These are phyloP conservation scores for Miamiensis avidus DNA, from an alignment of 169 alveolate genomes.

Conservation along the genomic window DNA sequence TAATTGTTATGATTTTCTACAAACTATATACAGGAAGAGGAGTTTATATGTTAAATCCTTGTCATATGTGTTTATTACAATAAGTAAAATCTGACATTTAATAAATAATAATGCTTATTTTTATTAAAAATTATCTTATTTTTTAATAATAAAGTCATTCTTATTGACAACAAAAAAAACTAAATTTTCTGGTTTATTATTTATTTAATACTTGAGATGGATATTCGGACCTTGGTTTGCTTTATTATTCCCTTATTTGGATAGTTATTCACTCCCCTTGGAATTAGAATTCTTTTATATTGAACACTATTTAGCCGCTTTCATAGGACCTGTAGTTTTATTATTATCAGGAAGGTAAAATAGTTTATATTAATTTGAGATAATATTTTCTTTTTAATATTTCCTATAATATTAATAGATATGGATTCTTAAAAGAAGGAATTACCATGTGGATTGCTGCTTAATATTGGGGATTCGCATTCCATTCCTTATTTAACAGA, in stretches of 20 bases:
- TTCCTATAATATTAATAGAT: conserved; percentile 6
- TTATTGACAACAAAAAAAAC: conserved; percentile 32
- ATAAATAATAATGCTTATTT: no score
- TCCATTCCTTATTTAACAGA: conserved; percentile 33
- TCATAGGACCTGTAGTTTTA: conserved; percentile 33
- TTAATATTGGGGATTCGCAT: conserved; percentile 33
- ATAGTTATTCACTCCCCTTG: conserved; percentile 24
- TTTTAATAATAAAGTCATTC: conserved; percentile 23
- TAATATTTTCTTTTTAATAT: background rate
- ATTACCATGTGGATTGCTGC: conserved; percentile 2
- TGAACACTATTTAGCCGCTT: conserved; percentile 40
- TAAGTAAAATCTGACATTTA: background rate
- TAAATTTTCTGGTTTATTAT: conserved; percentile 28
- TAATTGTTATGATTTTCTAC: conserved; percentile 20
- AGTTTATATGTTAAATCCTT: conserved; percentile 47
- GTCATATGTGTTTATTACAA: conserved; percentile 11
- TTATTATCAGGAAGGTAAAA: conserved; percentile 14
- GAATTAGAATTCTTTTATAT: conserved; percentile 50
- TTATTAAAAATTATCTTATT: background rate
- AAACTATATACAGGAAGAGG: conserved; percentile 41
- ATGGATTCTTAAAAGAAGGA: conserved; percentile 30
- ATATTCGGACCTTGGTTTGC: conserved; percentile 41
- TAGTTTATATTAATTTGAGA: no score
- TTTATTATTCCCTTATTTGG: conserved; percentile 17
- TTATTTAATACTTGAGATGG: conserved; percentile 30